Conservation (phyloP, 129 eudicot species). For the Daucus carota region DNA sequence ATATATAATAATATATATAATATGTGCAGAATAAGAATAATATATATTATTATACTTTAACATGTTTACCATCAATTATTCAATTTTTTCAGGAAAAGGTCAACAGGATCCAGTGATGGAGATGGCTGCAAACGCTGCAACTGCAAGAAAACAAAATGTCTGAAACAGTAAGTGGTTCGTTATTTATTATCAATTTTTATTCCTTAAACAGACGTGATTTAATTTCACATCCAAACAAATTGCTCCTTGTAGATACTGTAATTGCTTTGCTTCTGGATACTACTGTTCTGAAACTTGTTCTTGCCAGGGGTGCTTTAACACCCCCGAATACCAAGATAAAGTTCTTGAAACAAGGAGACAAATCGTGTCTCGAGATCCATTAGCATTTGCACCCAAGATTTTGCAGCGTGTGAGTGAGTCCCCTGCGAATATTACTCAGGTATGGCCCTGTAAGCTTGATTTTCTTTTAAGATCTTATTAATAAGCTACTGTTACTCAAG, state of each 20-base stretch:
- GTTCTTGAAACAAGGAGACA: slow-evolving; percentile 44
- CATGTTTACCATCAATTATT: slow-evolving; percentile 2
- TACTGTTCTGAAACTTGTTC: slow-evolving; percentile 60
- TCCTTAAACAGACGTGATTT: background rate
- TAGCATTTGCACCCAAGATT: slow-evolving; percentile 65
- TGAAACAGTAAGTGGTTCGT: slow-evolving; percentile 66
- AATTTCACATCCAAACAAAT: background rate
- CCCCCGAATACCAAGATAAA: slow-evolving; percentile 49
- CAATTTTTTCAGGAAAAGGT: slow-evolving; percentile 35
- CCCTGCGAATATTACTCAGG: slow-evolving; percentile 34
- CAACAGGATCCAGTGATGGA: slow-evolving; percentile 27
- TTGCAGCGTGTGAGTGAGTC: slow-evolving; percentile 22
- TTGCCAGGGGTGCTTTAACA: slow-evolving; percentile 73
- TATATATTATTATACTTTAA: too few species aligned
- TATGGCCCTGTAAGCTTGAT: slow-evolving; percentile 20
- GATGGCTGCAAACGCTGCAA: slow-evolving; percentile 69
- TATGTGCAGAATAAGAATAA: too few species aligned
- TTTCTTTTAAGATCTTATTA: background rate
- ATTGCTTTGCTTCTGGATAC: slow-evolving; percentile 71
- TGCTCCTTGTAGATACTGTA: slow-evolving; percentile 57
- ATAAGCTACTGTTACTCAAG: background rate
- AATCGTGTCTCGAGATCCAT: slow-evolving; percentile 56
- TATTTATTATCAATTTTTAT: background rate
- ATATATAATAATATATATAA: too few species aligned
- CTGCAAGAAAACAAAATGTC: slow-evolving; percentile 72